Evolutionary conservation across 495 filamentous ascomycete species (phyloP), one percentile per base, ranked within the genome.

Genomic region (Penicillium arizonense): DNA sequence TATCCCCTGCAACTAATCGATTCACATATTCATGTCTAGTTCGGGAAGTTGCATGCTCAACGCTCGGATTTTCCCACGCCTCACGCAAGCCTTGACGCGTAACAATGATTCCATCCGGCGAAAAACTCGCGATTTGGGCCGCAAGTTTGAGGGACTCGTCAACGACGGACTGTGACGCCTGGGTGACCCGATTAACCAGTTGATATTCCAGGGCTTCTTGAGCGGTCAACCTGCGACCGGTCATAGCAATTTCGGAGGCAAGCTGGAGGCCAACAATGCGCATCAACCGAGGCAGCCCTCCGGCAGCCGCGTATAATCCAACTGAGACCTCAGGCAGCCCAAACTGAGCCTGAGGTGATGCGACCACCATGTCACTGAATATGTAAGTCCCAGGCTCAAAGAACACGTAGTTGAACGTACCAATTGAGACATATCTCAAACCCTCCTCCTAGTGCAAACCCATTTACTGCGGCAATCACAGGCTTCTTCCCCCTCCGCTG

Each of bases 381-480:
- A 7, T 30, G 28, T 30, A 7, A 30, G 28, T 26, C 28, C 4
- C 28, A 10, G 7, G 5, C 7, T 9, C 37, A 46, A 21, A 12
- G 34, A 3, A 44, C 6, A 14, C 5, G 23, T 20, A 36, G 2
- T 35, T 12, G 23, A 32, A 37, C 52, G 8, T 41, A 62, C 65
- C 62, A 79, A 56, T 89, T 90, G 12, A 85, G 67, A 16, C 79
- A 72, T 58, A 87, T 84, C 69, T 91, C 88, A 52, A 83, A 79
- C n/a, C 87, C 88, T 33, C 88, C 87, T 5, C 88, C 88, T 30
- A 86, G 70, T 38, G 81, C 82, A 20, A 86, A 59, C 4, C 88
- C 88, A 61, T 88, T 84, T 14, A 90, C 83, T 8, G 88, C 88
- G 4, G 80, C 81, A 35, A 91, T 81, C 13, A 91, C 69, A 4